phyloP scores from a whole-genome alignment of 768 basidiomycete species.

The Mycena pura region DNA sequence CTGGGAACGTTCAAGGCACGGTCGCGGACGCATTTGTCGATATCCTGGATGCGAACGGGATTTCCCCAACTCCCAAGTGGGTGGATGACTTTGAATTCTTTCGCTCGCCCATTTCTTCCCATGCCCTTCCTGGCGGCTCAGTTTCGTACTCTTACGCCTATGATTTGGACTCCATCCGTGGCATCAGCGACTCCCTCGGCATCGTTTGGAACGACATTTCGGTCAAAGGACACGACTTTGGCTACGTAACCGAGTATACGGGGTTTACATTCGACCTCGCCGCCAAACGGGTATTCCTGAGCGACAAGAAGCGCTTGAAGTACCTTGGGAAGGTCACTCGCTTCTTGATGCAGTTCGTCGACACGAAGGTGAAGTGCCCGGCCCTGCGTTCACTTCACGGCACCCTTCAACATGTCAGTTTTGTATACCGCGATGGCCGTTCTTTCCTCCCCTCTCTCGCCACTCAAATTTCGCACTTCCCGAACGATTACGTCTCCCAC shows the following conservation, averaged over 20 bases:
- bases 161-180: neutral
- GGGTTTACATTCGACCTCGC: neutral
- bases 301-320: neutral
- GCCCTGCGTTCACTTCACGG: neutral
- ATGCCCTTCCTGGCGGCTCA: neutral
- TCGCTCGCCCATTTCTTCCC: conserved; percentile 22
- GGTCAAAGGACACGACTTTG: neutral
- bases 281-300: neutral
- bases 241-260: neutral
- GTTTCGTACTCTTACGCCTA: neutral
- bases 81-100: conserved; percentile 37
- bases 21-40: neutral
- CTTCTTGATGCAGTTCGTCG: no score
- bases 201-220: neutral
- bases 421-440: neutral
- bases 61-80: conserved; percentile 32
- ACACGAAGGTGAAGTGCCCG: neutral
- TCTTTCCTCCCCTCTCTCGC: neutral
- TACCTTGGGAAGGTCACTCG: neutral
- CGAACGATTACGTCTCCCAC: conserved; percentile 8
- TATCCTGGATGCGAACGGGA: conserved; percentile 2
- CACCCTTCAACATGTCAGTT: conserved; percentile 4
- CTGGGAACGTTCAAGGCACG: neutral
- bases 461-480: neutral
- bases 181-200: neutral